Evolutionary conservation across 495 filamentous ascomycete species (phyloP).

Genomic region (Podospora pseudoanserina): DNA sequence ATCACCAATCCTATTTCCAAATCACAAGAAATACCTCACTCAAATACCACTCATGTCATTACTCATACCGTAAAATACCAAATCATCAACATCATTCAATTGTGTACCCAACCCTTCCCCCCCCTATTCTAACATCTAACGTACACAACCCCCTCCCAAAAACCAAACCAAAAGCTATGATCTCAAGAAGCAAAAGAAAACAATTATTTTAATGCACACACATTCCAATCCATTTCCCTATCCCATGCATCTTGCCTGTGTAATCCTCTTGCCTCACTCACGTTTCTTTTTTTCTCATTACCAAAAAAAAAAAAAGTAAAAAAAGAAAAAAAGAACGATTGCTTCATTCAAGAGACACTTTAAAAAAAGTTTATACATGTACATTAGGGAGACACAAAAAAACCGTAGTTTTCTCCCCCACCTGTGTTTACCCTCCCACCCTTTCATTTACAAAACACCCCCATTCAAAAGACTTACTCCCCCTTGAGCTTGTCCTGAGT

Average conservation of each 20-base stretch:
- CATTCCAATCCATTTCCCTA: neutral
- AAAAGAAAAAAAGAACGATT: neutral
- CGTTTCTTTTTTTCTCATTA: neutral
- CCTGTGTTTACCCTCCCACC: neutral
- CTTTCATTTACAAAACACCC: slow-evolving; percentile 5
- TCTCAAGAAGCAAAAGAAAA: neutral
- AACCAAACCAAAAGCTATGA: no score
- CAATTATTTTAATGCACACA: neutral
- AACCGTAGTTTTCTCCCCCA: neutral
- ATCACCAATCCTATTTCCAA: no score
- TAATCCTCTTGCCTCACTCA: neutral
- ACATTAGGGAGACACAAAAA: slow-evolving; percentile 1
- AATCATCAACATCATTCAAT: no score
- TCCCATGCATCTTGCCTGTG: neutral
- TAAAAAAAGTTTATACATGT: neutral
- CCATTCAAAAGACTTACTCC: slow-evolving; percentile 44
- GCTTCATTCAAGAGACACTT: neutral
- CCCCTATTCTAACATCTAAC: no score
- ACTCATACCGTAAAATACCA: no score
- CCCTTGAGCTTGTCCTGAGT: slow-evolving; percentile 69
- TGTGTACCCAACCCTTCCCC: no score
- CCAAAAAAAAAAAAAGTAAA: neutral
- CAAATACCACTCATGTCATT: no score
- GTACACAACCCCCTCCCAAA: no score
- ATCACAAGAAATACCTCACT: no score